Evolutionary conservation across 495 filamentous ascomycete species (phyloP).

Genomic region (Xylaria bambusicola): DNA sequence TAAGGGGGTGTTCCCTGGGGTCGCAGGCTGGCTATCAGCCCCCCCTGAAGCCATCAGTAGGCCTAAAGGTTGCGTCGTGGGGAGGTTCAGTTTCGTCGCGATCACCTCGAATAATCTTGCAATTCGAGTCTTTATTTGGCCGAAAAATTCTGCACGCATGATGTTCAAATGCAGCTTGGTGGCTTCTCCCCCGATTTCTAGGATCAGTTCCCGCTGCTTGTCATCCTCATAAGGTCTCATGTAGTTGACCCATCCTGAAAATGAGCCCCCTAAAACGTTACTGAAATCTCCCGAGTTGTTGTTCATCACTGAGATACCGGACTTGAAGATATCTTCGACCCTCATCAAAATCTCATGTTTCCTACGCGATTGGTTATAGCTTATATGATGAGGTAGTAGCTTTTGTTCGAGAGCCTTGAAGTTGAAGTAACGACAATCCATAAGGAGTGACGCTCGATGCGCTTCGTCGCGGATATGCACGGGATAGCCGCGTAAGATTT

Average conservation of each 20-base stretch:
- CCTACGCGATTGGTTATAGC: conserved; percentile 68
- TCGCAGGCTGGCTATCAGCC: conserved; percentile 55
- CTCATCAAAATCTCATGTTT: conserved; percentile 78
- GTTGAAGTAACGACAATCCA: conserved; percentile 91
- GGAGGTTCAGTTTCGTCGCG: conserved; percentile 75
- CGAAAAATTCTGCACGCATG: conserved; percentile 68
- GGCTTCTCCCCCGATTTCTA: conserved; percentile 74
- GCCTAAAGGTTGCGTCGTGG: conserved; percentile 66
- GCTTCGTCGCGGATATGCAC: conserved; percentile 73
- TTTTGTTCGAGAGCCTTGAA: conserved; percentile 89
- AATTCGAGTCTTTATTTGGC: conserved; percentile 66
- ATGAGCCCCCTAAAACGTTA: conserved; percentile 31
- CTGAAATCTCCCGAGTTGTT: conserved; percentile 39
- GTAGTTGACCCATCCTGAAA: conserved; percentile 70
- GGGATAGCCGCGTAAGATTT: conserved; percentile 85
- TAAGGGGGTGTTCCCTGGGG: conserved; percentile 69
- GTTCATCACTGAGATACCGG: conserved; percentile 66
- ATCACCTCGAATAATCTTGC: conserved; percentile 75
- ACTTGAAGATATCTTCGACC: conserved; percentile 82
- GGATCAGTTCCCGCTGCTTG: conserved; percentile 67
- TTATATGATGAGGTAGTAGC: conserved; percentile 76
- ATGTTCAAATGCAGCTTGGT: conserved; percentile 61
- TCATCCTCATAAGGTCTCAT: conserved; percentile 82
- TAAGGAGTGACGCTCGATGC: conserved; percentile 76
- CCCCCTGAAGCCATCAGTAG: conserved; percentile 63